phyloP scores from a whole-genome alignment of 108 stramenopile genomes.

The Stephanodiscus triporus region DNA sequence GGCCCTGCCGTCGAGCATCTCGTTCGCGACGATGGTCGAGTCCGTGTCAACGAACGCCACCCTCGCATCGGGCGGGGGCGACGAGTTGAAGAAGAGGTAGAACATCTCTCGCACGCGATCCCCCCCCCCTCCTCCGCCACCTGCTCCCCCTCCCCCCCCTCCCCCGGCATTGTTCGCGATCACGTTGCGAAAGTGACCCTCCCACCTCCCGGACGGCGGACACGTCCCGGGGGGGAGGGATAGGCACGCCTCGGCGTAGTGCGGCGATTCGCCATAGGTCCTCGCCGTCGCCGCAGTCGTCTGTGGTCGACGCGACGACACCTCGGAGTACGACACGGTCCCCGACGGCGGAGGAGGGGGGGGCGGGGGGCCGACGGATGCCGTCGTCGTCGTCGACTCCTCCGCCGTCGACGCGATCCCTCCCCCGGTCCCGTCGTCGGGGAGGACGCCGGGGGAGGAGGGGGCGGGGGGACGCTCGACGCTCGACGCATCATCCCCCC shows the following conservation, averaged over 20 bases:
- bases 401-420: not conserved
- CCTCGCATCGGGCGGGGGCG: constrained; percentile 52
- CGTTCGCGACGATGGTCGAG: constrained; percentile 22
- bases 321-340: not conserved
- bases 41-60: constrained; percentile 27
- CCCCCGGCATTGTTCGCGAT: constrained; percentile 7
- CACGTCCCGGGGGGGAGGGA: constrained; percentile 38
- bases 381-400: not conserved
- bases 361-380: not conserved
- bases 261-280: constrained; percentile 55
- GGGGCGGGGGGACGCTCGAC: too few species aligned
- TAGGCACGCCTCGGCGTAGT: constrained; percentile 61
- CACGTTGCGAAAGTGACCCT: constrained; percentile 80
- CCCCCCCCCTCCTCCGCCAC: not conserved
- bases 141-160: not conserved
- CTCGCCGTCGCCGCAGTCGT: not conserved
- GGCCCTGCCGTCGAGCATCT: constrained; percentile 23
- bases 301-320: too few species aligned
- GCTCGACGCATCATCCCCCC: too few species aligned
- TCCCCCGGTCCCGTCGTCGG: too few species aligned
- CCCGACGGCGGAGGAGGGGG: not conserved
- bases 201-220: constrained; percentile 70
- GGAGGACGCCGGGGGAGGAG: too few species aligned
- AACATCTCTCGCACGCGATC: constrained; percentile 64
- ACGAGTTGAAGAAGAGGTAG: constrained; percentile 77